Evolutionary conservation across 129 eudicot species (phyloP).

Genomic region (Glebionis coronaria): DNA sequence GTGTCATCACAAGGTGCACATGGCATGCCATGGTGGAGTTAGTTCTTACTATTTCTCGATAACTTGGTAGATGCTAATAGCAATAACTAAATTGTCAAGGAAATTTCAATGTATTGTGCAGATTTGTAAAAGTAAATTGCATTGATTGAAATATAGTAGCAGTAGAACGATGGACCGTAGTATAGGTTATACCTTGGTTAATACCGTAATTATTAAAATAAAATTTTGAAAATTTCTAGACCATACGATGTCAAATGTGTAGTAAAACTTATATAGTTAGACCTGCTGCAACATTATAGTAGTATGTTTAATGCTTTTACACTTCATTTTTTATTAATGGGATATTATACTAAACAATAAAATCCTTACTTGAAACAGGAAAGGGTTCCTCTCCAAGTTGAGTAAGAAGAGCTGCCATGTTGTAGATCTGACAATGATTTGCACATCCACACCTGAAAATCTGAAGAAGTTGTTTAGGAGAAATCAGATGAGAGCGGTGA

Average conservation of each 20-base stretch:
- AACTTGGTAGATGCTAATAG: not conserved
- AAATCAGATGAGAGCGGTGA: too few relatives aligned
- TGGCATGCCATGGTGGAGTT: not conserved
- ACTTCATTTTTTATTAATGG: not conserved
- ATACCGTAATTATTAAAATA: not conserved
- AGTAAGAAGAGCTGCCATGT: conserved; percentile 31
- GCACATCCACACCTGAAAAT: not conserved
- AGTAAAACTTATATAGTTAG: not conserved
- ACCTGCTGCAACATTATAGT: not conserved
- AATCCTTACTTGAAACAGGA: conserved; percentile 46
- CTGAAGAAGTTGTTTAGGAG: conserved; percentile 18
- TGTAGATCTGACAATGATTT: conserved; percentile 28
- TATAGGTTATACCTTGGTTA: not conserved
- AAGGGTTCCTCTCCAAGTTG: conserved; percentile 68
- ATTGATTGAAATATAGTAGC: not conserved
- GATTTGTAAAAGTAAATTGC: not conserved
- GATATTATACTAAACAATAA: not conserved
- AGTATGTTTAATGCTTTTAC: not conserved
- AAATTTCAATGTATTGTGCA: not conserved
- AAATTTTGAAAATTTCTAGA: not conserved
- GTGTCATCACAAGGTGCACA: not conserved
- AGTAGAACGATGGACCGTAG: not conserved
- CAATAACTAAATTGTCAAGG: not conserved
- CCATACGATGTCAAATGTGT: not conserved
- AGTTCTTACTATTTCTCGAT: not conserved